These are phyloP conservation scores for Musa balbisiana DNA, from an alignment of 202 grass and related monocot genomes.

Conservation along the genomic window DNA sequence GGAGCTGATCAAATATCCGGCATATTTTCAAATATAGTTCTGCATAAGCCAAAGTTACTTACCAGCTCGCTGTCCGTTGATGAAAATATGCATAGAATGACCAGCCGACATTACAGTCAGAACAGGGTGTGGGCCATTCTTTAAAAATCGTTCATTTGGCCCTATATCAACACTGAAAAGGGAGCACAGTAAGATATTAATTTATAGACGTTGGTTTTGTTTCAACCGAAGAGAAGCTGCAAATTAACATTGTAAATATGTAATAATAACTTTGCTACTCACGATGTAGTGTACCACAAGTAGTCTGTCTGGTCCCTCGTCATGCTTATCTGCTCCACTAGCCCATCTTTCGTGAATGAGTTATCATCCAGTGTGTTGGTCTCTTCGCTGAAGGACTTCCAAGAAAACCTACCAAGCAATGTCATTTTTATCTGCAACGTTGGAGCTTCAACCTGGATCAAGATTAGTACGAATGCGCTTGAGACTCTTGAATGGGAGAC, in stretches of 20 bases:
- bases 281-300: constrained; percentile 92
- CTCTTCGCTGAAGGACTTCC: constrained; percentile 67
- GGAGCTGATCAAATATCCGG: not conserved
- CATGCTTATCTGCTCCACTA: constrained; percentile 84
- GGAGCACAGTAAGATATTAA: not conserved
- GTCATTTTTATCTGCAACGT: constrained; percentile 52
- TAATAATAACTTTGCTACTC: constrained; percentile 29
- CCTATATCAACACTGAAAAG: constrained; percentile 59
- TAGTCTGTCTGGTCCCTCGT: constrained; percentile 92
- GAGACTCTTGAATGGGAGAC: too few species aligned
- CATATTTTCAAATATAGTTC: not conserved
- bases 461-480: not conserved
- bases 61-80: constrained; percentile 74
- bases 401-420: constrained; percentile 43
- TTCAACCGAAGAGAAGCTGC: not conserved
- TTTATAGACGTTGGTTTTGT: not conserved
- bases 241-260: constrained; percentile 13
- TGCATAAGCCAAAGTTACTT: constrained; percentile 1
- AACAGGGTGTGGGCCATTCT: constrained; percentile 37
- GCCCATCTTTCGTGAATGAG: constrained; percentile 50
- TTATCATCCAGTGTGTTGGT: constrained; percentile 72
- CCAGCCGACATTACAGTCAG: constrained; percentile 90
- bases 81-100: constrained; percentile 78
- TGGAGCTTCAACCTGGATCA: constrained; percentile 36
- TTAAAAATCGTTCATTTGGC: constrained; percentile 59